Conservation (phyloP, 192 early-diverging fungal genomes). For the Backusella circina region DNA sequence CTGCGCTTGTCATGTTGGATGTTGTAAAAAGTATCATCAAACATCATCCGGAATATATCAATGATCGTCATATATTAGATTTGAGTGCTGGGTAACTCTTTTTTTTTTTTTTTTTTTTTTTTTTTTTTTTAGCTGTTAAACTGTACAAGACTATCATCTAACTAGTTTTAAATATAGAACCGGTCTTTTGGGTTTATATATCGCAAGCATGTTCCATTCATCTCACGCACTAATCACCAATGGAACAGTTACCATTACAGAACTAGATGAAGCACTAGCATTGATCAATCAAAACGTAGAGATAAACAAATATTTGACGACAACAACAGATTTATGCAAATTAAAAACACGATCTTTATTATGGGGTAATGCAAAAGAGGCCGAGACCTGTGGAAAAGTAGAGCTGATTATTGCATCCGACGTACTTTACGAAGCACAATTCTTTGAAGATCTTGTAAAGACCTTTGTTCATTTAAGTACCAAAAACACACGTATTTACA, state of each 20-base stretch:
- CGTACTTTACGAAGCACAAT: conserved; percentile 41
- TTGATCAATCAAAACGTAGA: conserved; percentile 38
- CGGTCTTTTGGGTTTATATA: conserved; percentile 39
- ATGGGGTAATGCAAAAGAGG: conserved; percentile 13
- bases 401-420: conserved; percentile 50
- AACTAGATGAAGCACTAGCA: conserved; percentile 38
- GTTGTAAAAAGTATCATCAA: conserved; percentile 24
- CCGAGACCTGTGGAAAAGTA: neutral
- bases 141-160: too few species aligned
- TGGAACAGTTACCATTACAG: conserved; percentile 33
- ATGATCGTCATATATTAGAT: conserved; percentile 38
- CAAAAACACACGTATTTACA: conserved; percentile 30
- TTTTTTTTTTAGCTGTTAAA: too few species aligned
- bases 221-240: neutral
- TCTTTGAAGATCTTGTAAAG: conserved; percentile 30
- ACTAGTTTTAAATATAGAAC: conserved; percentile 34
- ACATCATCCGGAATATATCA: conserved; percentile 22
- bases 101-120: neutral
- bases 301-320: conserved; percentile 17
- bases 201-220: conserved; percentile 25
- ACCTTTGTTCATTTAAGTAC: conserved; percentile 37
- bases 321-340: neutral
- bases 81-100: conserved; percentile 41
- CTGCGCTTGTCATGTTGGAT: conserved; percentile 39
- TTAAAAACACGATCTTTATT: conserved; percentile 12